Base-by-base conservation (phyloP, 176 grass and related monocot genomes). In the Echinochloa phyllopogon region DNA sequence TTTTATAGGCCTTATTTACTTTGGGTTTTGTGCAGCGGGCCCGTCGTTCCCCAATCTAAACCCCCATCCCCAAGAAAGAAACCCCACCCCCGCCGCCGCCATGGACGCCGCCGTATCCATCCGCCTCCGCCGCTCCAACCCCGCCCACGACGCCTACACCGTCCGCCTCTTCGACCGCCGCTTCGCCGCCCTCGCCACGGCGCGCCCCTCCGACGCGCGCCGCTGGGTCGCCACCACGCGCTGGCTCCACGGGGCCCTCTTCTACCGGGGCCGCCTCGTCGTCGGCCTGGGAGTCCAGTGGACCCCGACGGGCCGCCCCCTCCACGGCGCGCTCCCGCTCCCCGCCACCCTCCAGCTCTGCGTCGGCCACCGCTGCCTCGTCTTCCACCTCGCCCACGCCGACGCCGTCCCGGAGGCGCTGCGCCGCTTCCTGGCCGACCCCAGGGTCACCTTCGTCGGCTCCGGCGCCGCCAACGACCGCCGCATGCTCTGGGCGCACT, bases 291-390 rank as follows among this genome's bases (percentile, higher is more conserved):
- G 80, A 16, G 58, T 82, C 13, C 80, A 92, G 72, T 90, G 84
- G 87, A 63, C 69, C 61, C 53, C 72, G 10, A 6, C 11, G 33
- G 13, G 6, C 2, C 1, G 2, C 14, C 42, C 45, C 6, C 77
- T 67, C 88, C 44, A 9, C 56, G 71, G 67, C 9, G 14, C 0
- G 1, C 3, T 24, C 17, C 78, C 78, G 4, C 37, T 2, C 0
- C 79, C 84, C 10, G 63, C 68, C 75, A 90, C 81, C 15, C 72
- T 93, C 10, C 81, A 93, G 64, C 80, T 93, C 81, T 93, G 76
- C 84, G 67, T 52, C 3, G 84, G 87, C 47, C 40, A 67, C 70
- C 45, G 81, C 24, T 82, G 80, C 78, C 81, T 90, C 36, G 51
- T 93, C n/a, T 87, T 87, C 74, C 88, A 90, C 38, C 65, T 93